These are phyloP conservation scores for Herpetomonas muscarum DNA, from an alignment of 208 protist genomes.

Conservation along the genomic window DNA sequence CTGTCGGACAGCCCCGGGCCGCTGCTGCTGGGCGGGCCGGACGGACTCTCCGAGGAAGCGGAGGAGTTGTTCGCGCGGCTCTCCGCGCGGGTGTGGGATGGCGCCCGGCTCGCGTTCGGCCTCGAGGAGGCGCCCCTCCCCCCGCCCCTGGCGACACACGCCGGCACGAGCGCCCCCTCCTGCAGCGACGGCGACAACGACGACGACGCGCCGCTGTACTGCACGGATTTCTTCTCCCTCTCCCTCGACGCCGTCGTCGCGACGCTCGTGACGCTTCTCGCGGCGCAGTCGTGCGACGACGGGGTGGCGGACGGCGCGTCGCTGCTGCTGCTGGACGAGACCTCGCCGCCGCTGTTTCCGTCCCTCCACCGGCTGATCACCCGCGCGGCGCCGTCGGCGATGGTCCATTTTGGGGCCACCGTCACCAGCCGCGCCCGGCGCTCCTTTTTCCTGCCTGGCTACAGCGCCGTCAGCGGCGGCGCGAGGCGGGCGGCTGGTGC, in stretches of 20 bases:
- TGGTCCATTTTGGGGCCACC: constrained; percentile 11
- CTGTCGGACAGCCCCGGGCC: no score
- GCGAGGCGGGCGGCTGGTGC: no score
- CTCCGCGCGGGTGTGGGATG: constrained; percentile 29
- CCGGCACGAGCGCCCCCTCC: not conserved
- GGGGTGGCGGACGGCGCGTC: constrained; percentile 15
- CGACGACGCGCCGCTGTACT: not conserved
- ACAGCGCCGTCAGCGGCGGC: constrained; percentile 5
- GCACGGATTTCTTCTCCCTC: constrained; percentile 15
- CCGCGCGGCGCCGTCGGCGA: constrained; percentile 5
- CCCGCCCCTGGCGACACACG: not conserved
- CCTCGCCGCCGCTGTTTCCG: constrained; percentile 9
- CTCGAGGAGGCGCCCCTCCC: not conserved
- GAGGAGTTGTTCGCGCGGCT: constrained; percentile 20
- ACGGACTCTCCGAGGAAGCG: constrained; percentile 7
- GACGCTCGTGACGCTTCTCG: constrained; percentile 26
- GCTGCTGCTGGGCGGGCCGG: not conserved
- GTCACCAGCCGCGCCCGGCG: constrained; percentile 9
- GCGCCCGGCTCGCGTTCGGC: constrained; percentile 21
- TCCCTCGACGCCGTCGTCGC: constrained; percentile 44
- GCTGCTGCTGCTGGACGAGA: constrained; percentile 31
- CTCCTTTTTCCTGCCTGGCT: constrained; percentile 32
- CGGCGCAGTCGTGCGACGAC: constrained; percentile 22
- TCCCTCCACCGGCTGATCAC: constrained; percentile 13
- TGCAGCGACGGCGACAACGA: not conserved